Evolutionary conservation across 1,284 basidiomycete genomes (phyloP).

Genomic region (Phlebopus sp.): DNA sequence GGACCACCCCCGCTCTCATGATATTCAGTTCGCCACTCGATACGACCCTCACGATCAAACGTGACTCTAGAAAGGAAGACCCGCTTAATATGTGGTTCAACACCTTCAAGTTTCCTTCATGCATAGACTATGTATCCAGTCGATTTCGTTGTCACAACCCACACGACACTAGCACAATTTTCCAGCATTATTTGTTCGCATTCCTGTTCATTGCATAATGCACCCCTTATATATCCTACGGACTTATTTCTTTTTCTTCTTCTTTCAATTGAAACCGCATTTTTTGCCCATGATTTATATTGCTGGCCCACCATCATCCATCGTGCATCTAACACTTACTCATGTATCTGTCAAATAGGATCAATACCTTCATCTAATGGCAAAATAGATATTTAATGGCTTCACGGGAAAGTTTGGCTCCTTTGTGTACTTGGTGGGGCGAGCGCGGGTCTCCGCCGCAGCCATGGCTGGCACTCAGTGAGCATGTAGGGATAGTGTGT

Average conservation of each 20-base stretch:
- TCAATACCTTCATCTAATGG: neutral
- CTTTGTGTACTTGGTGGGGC: no score
- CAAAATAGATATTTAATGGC: neutral
- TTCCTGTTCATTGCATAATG: constrained; percentile 6
- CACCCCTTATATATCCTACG: constrained; percentile 13
- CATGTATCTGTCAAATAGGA: neutral
- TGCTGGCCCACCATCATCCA: neutral
- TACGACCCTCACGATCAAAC: constrained; percentile 7
- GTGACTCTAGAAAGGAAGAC: neutral
- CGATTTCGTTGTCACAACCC: neutral
- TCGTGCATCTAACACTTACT: neutral
- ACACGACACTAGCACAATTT: constrained; percentile 11
- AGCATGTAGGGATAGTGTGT: neutral
- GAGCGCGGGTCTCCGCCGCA: neutral
- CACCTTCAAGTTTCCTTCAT: constrained; percentile 1
- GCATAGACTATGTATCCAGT: constrained; percentile 14
- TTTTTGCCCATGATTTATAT: neutral
- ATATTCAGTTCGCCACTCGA: constrained; percentile 8
- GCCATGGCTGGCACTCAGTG: neutral
- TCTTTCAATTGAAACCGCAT: constrained; percentile 13
- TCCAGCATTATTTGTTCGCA: constrained; percentile 16
- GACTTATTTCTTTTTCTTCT: neutral
- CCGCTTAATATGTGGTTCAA: constrained; percentile 2
- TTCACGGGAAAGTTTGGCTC: no score
- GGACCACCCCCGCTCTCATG: constrained; percentile 7